These are phyloP conservation scores for Suillus decipiens DNA, from an alignment of 768 basidiomycete species.

Conservation along the genomic window DNA sequence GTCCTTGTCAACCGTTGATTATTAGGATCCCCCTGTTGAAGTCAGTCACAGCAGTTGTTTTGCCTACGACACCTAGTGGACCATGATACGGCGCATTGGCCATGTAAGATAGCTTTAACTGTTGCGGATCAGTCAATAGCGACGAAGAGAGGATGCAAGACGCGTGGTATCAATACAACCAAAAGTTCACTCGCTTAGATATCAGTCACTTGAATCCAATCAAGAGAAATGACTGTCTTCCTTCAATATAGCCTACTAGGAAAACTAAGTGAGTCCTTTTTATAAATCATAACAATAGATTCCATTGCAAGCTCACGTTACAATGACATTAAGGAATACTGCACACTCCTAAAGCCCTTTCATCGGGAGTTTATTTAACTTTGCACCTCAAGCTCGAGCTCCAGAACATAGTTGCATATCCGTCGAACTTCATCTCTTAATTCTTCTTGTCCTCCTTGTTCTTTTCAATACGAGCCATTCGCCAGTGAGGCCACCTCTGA, in stretches of 20 bases:
- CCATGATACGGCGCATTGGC: neutral
- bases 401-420: slow-evolving; percentile 77
- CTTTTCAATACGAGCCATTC: slow-evolving; percentile 70
- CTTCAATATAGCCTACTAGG: neutral
- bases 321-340: neutral
- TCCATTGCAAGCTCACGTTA: neutral
- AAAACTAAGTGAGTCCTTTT: neutral
- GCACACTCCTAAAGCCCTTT: slow-evolving; percentile 64
- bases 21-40: neutral
- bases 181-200: neutral
- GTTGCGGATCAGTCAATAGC: neutral
- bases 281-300: neutral
- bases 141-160: neutral
- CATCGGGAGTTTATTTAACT: slow-evolving; percentile 85
- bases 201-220: neutral
- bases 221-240: neutral
- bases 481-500: slow-evolving; percentile 76
- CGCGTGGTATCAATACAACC: neutral
- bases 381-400: slow-evolving; percentile 85
- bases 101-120: neutral
- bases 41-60: neutral
- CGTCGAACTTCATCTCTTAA: slow-evolving; percentile 68
- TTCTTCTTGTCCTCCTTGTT: slow-evolving; percentile 78
- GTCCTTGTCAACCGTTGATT: neutral
- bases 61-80: neutral